A percentile compares a stretch with the other conserved stretches of the same genome.
phyloP scores from a whole-genome alignment of 2,329 filamentous ascomycete genomes.

The Phoma sp. region DNA sequence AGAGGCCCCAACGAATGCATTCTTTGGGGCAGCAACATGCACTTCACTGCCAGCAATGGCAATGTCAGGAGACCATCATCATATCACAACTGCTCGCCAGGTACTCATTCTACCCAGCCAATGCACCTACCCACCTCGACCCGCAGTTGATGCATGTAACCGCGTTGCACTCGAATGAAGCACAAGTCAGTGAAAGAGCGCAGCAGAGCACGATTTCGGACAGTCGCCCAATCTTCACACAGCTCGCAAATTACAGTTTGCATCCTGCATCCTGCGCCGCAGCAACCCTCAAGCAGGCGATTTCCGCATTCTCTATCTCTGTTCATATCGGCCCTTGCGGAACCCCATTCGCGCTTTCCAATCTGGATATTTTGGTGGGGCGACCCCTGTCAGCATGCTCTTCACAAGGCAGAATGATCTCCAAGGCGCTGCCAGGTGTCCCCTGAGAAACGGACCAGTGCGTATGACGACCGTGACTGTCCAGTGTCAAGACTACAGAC shows the following conservation, averaged over 20 bases:
- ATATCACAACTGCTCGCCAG: constrained; percentile 26
- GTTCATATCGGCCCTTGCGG: constrained; percentile 28
- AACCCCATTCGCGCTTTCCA: constrained; percentile 30
- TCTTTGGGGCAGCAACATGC: constrained; percentile 9
- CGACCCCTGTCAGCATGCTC: constrained; percentile 32
- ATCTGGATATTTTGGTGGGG: constrained; percentile 25
- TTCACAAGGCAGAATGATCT: constrained; percentile 19
- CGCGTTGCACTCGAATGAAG: constrained; percentile 23
- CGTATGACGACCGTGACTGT: constrained; percentile 25
- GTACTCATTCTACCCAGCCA: constrained; percentile 13
- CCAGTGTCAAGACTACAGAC: not conserved
- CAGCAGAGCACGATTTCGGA: constrained; percentile 2
- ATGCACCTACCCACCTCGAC: constrained; percentile 22
- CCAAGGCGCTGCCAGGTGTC: constrained; percentile 11
- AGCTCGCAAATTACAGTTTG: constrained; percentile 19
- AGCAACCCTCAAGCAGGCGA: constrained; percentile 14
- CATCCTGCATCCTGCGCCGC: constrained; percentile 1
- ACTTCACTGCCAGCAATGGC: constrained; percentile 5
- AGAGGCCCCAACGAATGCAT: constrained; percentile 20
- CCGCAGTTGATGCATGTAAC: constrained; percentile 30
- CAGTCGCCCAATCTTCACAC: not conserved
- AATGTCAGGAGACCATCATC: constrained; percentile 22
- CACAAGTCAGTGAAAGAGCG: constrained; percentile 22
- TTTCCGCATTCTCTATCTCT: constrained; percentile 25
- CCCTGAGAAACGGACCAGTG: constrained; percentile 26